Base-by-base conservation (phyloP, 2,329 filamentous ascomycete species). In the Nemania serpens region DNA sequence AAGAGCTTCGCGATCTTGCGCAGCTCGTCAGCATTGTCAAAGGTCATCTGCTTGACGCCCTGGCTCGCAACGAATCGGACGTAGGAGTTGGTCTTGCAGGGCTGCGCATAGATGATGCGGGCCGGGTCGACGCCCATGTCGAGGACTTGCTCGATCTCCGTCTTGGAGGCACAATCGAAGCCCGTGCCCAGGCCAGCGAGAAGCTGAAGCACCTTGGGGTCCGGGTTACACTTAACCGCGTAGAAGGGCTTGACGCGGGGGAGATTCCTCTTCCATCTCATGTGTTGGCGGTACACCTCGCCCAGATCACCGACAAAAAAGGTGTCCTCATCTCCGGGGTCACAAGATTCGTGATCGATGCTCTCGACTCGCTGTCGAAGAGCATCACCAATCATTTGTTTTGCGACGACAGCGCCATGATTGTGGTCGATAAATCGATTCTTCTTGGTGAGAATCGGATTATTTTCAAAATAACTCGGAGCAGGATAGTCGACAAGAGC, bases 151-250 rank as follows among this genome's bases (percentile, higher is more conserved):
- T 99, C 93, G 70, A 99, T 97, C 81, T 99, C 95, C 67, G 89
- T 84, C 85, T 98, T 98, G 78, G 94, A 98, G 66, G 95, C 95
- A 78, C 95, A 99, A 79, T 99, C 95, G 76, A 99, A 99, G 72
- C 95, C 95, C 67, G 92, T 93, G 73, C 94, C 95, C 67, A 99
- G 85, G 69, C 87, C 88, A 65, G 91, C 88, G 72, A 99, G 88
- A 68, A 99, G 90, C 74, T 89, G 89, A 68, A 99, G 84, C 66
- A 99, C 89, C 78, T 91, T 88, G 50, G 89, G 86, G 78, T 99
- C 94, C 29, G 94, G 93, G 84, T 99, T 99, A 81, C 95, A 99
- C 82, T 99, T 99, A 82, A 99, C 94, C 93, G 91, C 92, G 81
- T 97, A 99, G 74, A 98, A 97, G 43, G 95, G 95, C 80, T 93